Conservation (phyloP, 441 rosid species). For the Brassica hybrid region DNA sequence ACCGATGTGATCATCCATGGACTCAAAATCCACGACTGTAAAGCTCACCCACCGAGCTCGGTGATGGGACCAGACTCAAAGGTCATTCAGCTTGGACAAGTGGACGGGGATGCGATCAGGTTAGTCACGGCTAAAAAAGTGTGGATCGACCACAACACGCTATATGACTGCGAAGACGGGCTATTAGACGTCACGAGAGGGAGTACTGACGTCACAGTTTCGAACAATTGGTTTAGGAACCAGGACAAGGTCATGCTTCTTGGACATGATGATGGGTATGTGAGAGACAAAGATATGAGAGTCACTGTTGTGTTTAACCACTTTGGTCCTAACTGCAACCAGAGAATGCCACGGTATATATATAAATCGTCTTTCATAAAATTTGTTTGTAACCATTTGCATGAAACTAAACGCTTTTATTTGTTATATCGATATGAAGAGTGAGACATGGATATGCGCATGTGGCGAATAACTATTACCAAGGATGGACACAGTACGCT, state of each 20-base stretch:
- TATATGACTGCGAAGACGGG: constrained; percentile 74
- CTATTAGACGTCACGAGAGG: constrained; percentile 82
- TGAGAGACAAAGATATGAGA: constrained; percentile 70
- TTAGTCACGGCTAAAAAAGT: constrained; percentile 63
- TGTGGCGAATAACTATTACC: constrained; percentile 72
- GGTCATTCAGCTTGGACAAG: constrained; percentile 48
- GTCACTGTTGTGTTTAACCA: constrained; percentile 76
- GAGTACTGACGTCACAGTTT: constrained; percentile 63
- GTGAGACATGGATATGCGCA: constrained; percentile 80
- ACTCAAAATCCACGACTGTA: constrained; percentile 68
- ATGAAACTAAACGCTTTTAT: neutral
- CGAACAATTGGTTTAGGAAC: constrained; percentile 81
- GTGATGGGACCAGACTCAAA: constrained; percentile 66
- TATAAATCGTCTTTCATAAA: neutral
- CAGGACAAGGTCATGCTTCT: constrained; percentile 94
- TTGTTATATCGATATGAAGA: constrained; percentile 44
- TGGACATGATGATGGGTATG: constrained; percentile 73
- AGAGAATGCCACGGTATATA: constrained; percentile 78
- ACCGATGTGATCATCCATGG: constrained; percentile 77
- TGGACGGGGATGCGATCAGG: constrained; percentile 78
- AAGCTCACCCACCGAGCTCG: constrained; percentile 52
- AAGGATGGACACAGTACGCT: constrained; percentile 85
- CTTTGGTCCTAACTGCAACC: constrained; percentile 92
- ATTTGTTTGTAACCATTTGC: neutral
- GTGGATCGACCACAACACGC: constrained; percentile 86